Base-by-base conservation (phyloP, 768 basidiomycete species). In the Sutorius australiensis region DNA sequence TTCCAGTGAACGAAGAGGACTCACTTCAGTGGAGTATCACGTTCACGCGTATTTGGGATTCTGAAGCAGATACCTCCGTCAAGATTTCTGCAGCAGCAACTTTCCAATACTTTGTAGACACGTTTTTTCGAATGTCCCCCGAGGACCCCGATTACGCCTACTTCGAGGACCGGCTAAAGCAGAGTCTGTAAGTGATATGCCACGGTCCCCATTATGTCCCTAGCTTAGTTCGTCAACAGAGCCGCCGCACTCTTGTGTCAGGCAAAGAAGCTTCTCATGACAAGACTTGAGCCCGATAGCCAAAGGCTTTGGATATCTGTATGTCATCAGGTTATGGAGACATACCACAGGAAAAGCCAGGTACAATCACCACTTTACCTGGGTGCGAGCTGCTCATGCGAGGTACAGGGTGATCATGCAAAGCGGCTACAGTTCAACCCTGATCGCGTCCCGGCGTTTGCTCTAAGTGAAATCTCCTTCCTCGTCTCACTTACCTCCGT, bases 291-390 rank as follows among this genome's bases (percentile, higher is more conserved):
- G 55, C 62, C 78, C 5, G 82, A 87, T 43, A 71, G 73, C 1
- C 86, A 90, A 63, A 76, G 83, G 9, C 73, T 89, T 60, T 89
- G 87, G 83, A 80, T 86, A 44, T 70, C 77, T n/a, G 73, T 84
- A 24, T 75, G 82, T 5, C 77, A 81, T 62, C 82, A 84, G 50
- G 63, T 85, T 6, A 65, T 89, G 27, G 81, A 82, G 50, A 67
- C 81, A 0, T 87, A 80, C 56, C 72, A 77, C 5, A 69, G 71
- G 51, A 78, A 74, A 48, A 74, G 71, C 48, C 73, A 79, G 49
- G 84, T 83, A 63, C 52, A 72, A 68, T 27, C 13, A 30, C 7
- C 11, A 17, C 34, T 50, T 31, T 39, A 1, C 16, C 3, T 14
- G n/a, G 8, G 43, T 31, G 14, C 32, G 39, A n/a, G 24, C 24